Evolutionary conservation across 306 rosid genomes (phyloP).

Genomic region (Casuarina equisetifolia): DNA sequence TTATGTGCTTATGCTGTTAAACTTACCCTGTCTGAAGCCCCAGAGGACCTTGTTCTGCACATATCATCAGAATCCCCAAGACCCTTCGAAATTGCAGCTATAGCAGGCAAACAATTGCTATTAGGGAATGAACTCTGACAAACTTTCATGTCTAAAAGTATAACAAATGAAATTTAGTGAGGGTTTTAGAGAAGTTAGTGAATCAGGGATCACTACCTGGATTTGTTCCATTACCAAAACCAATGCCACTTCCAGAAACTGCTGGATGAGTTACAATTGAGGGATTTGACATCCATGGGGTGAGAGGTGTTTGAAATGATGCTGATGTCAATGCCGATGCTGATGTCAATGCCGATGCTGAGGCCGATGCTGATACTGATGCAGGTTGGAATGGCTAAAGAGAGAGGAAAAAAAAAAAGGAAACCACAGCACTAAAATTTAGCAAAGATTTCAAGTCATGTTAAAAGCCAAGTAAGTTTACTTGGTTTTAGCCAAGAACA

Average conservation of each 20-base stretch:
- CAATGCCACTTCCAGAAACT: slow-evolving; percentile 9
- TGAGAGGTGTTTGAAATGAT: slow-evolving; percentile 11
- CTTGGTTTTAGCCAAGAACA: background rate
- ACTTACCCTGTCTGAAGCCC: slow-evolving; percentile 19
- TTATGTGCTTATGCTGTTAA: slow-evolving; percentile 2
- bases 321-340: background rate
- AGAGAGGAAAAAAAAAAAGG: background rate
- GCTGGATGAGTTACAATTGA: slow-evolving; percentile 8
- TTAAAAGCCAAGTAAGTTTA: background rate
- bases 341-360: too few relatives aligned
- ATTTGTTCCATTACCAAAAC: slow-evolving; percentile 8
- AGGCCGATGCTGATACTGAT: background rate
- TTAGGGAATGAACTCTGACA: background rate
- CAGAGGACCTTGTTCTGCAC: slow-evolving; percentile 14
- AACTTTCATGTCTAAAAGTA: background rate
- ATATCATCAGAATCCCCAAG: slow-evolving; percentile 18
- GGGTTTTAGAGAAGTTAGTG: background rate
- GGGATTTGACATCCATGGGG: slow-evolving; percentile 20
- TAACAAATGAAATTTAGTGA: background rate
- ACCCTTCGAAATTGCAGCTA: slow-evolving; percentile 18
- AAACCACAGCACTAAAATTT: background rate
- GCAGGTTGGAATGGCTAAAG: slow-evolving; percentile 21
- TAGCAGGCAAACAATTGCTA: background rate
- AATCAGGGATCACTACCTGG: slow-evolving; percentile 12
- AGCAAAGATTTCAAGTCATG: background rate